A percentile compares a stretch with the other conserved stretches of the same genome.
Conservation (phyloP, 192 early-diverging fungal genomes). For the Entomortierella chlamydospora region DNA sequence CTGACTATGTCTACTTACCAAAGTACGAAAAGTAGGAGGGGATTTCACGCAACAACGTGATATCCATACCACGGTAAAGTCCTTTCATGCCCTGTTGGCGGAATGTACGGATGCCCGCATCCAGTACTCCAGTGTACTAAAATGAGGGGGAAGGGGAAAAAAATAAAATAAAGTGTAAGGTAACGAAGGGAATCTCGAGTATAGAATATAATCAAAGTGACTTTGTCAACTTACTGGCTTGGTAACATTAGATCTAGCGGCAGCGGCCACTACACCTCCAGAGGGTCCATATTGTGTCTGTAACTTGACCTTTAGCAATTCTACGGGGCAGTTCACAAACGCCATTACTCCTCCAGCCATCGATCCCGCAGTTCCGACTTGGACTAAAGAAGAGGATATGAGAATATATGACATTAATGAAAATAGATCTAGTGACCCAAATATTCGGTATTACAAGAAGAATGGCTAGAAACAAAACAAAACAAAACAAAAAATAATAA, state of each 20-base stretch:
- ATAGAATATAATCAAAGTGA: background rate
- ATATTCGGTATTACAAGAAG: too few relatives aligned
- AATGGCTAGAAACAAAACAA: too few relatives aligned
- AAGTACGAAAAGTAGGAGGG: slow-evolving; percentile 95
- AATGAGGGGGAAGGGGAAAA: background rate
- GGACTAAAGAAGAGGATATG: slow-evolving; percentile 27
- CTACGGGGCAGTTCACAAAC: slow-evolving; percentile 77
- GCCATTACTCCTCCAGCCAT: slow-evolving; percentile 76
- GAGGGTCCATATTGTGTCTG: slow-evolving; percentile 67
- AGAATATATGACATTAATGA: background rate
- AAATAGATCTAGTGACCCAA: too few relatives aligned
- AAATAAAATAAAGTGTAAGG: background rate
- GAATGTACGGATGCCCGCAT: slow-evolving; percentile 85
- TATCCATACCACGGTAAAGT: slow-evolving; percentile 91
- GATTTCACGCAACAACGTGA: slow-evolving; percentile 91
- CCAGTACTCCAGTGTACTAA: slow-evolving; percentile 93
- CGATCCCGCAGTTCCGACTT: slow-evolving; percentile 68
- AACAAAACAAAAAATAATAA: slow-evolving; percentile 7
- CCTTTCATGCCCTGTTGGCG: slow-evolving; percentile 79
- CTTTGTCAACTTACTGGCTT: slow-evolving; percentile 56
- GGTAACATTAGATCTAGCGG: slow-evolving; percentile 1
- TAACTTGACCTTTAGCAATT: slow-evolving; percentile 76
- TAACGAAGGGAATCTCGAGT: background rate
- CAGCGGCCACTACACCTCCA: slow-evolving; percentile 8
- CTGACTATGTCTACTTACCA: slow-evolving; percentile 65